Base-by-base conservation (phyloP, 257 asterid genomes). In the Linderniella brevidens region DNA sequence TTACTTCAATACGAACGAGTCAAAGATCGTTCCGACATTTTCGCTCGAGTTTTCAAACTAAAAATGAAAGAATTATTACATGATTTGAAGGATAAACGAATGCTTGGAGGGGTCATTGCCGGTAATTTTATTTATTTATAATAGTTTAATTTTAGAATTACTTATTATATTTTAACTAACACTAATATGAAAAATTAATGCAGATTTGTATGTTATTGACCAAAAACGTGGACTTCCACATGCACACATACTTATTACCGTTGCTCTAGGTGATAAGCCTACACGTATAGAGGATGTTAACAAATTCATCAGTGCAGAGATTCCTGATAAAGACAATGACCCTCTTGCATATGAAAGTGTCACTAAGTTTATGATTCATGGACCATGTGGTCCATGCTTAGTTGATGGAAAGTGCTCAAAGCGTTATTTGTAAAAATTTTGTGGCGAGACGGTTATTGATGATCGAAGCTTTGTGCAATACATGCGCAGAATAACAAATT, bases 371-470 rank as follows among this genome's bases (percentile, higher is more conserved):
- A 25, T 25, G 32, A 25, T 25, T 25, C 32, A 49, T 58, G 51
- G 56, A 4, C 50, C 37, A 0, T 49, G 63, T 49, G 63, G 56
- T 0, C 17, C 44, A 14, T 49, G 50, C 13, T 40, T 49, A 55
- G 55, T 58, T 9, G 44, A 49, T 29, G 37, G 45, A 14, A 15
- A 18, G 11, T 41, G 51, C 40, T 17, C 46, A 1, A 51, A 51
- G 18, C 46, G 40, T n/a, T 51, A 37, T 19, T 36, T 35, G 11
- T 37, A 41, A 3, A 50, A 15, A 13, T 58, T 58, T 18, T 29
- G 20, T 18, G 18, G n/a, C 13, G 44, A 12, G n/a, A 50, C 52
- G 0, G 46, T 46, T n/a, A 46, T 58, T 4, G 46, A 49, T 49
- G 38, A 41, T 11, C 11, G 35, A 15, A 37, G 46, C 25, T 58